Conservation (phyloP, 2,329 filamentous ascomycete species). For the Trichoderma breve region DNA sequence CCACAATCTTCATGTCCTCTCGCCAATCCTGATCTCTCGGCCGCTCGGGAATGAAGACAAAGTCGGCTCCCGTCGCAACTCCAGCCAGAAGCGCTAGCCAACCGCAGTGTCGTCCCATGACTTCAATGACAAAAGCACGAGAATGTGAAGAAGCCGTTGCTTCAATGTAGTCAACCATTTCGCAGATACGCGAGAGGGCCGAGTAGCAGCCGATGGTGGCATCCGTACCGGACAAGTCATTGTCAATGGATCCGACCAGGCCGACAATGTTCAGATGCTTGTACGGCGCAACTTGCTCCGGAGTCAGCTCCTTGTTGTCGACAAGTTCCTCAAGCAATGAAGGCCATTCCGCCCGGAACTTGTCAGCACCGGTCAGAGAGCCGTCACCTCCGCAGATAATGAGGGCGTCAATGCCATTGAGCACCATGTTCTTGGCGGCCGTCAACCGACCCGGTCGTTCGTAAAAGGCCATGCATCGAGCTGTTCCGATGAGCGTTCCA, state of each 20-base stretch:
- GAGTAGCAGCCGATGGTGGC: constrained; percentile 97
- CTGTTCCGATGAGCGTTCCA: constrained; percentile 93
- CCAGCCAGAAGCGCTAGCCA: constrained; percentile 97
- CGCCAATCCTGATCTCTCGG: constrained; percentile 86
- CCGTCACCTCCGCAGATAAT: constrained; percentile 98
- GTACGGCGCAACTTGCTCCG: constrained; percentile 72
- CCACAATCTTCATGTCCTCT: constrained; percentile 78
- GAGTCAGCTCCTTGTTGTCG: constrained; percentile 64
- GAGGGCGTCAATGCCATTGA: constrained; percentile 89
- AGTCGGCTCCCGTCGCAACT: constrained; percentile 92
- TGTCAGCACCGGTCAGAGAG: constrained; percentile 91
- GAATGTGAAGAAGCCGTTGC: constrained; percentile 93
- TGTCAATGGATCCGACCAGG: constrained; percentile 95
- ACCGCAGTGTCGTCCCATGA: constrained; percentile 97
- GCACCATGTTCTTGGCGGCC: constrained; percentile 91
- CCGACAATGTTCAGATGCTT: constrained; percentile 92
- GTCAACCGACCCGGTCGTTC: constrained; percentile 78
- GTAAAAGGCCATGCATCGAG: constrained; percentile 88
- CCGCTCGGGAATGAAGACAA: constrained; percentile 94
- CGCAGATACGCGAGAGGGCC: constrained; percentile 86
- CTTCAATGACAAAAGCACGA: constrained; percentile 93
- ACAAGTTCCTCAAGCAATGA: constrained; percentile 84
- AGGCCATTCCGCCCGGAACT: constrained; percentile 90
- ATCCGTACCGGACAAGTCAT: constrained; percentile 95
- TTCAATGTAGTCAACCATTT: constrained; percentile 95